These are phyloP conservation scores for Gentiana straminea DNA, from an alignment of 257 asterid genomes.

Conservation along the genomic window DNA sequence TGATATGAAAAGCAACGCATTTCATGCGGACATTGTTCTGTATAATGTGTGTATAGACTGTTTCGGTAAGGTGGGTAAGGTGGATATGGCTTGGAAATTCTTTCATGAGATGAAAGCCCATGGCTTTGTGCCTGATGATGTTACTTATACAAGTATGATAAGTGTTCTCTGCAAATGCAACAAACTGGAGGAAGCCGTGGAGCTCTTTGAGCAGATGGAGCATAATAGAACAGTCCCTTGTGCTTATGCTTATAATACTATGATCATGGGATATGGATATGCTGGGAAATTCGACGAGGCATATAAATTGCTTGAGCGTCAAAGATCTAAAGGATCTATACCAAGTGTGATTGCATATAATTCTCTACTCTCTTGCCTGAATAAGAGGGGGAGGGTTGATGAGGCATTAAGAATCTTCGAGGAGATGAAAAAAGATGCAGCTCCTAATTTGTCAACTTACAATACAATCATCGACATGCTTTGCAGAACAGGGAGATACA, in stretches of 20 bases:
- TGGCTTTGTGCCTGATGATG: conserved; percentile 74
- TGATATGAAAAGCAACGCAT: conserved; percentile 77
- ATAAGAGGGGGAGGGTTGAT: conserved; percentile 56
- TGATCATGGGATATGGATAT: conserved; percentile 95
- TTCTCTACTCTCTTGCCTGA: conserved; percentile 76
- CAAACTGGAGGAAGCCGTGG: conserved; percentile 63
- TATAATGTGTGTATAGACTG: conserved; percentile 87
- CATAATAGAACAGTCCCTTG: conserved; percentile 61
- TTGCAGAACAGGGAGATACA: conserved; percentile 53
- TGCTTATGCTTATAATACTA: conserved; percentile 91
- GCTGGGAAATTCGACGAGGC: conserved; percentile 81
- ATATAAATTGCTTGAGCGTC: conserved; percentile 76
- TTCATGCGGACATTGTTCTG: conserved; percentile 76
- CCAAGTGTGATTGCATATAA: conserved; percentile 89
- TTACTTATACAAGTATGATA: conserved; percentile 84
- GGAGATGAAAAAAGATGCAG: conserved; percentile 85
- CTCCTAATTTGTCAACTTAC: conserved; percentile 74
- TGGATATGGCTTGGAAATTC: conserved; percentile 94
- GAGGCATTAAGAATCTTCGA: conserved; percentile 60
- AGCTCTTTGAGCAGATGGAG: conserved; percentile 86
- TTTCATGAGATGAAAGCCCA: conserved; percentile 73
- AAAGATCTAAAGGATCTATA: conserved; percentile 71
- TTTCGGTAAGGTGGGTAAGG: conserved; percentile 86
- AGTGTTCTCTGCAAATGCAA: conserved; percentile 74
- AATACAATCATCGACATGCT: conserved; percentile 85